Evolutionary conservation across 108 stramenopile species (phyloP).

Genomic region (Nitzschia sp.): DNA sequence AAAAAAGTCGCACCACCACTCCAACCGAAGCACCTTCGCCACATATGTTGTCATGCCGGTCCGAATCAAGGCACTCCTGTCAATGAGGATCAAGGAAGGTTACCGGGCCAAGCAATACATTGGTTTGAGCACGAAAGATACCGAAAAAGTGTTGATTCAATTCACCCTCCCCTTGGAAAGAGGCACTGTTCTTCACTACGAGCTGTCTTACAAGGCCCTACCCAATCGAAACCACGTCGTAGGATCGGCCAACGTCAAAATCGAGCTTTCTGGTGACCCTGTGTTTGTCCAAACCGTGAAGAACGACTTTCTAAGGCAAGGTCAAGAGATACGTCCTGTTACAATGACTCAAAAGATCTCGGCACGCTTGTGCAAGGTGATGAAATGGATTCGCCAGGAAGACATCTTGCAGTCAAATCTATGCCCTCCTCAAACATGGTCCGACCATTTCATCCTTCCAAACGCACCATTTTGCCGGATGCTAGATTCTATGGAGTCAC

Average conservation of each 20-base stretch:
- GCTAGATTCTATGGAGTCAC: slow-evolving; percentile 40
- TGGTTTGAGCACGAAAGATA: slow-evolving; percentile 61
- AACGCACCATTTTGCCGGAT: slow-evolving; percentile 55
- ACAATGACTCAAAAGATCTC: slow-evolving; percentile 49
- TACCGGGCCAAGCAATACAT: slow-evolving; percentile 63
- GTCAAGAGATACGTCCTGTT: slow-evolving; percentile 14
- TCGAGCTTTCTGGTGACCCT: slow-evolving; percentile 68
- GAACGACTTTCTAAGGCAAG: slow-evolving; percentile 55
- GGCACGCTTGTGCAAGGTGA: slow-evolving; percentile 55
- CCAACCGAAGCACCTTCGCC: slow-evolving; percentile 48
- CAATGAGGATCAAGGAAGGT: slow-evolving; percentile 74
- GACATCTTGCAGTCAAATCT: slow-evolving; percentile 67
- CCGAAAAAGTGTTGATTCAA: slow-evolving; percentile 73
- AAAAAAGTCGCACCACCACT: not conserved
- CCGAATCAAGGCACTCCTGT: slow-evolving; percentile 64
- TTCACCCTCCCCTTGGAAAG: slow-evolving; percentile 58
- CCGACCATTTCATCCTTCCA: slow-evolving; percentile 42
- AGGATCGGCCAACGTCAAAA: slow-evolving; percentile 74
- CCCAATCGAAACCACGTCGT: slow-evolving; percentile 52
- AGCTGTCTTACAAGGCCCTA: slow-evolving; percentile 71
- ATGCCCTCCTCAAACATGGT: slow-evolving; percentile 55
- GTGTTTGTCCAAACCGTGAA: slow-evolving; percentile 67
- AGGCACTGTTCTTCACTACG: slow-evolving; percentile 67
- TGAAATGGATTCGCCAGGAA: slow-evolving; percentile 63
- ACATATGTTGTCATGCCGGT: slow-evolving; percentile 70